phyloP scores from a whole-genome alignment of 352 stramenopile species.

The Saprolegnia diclina region DNA sequence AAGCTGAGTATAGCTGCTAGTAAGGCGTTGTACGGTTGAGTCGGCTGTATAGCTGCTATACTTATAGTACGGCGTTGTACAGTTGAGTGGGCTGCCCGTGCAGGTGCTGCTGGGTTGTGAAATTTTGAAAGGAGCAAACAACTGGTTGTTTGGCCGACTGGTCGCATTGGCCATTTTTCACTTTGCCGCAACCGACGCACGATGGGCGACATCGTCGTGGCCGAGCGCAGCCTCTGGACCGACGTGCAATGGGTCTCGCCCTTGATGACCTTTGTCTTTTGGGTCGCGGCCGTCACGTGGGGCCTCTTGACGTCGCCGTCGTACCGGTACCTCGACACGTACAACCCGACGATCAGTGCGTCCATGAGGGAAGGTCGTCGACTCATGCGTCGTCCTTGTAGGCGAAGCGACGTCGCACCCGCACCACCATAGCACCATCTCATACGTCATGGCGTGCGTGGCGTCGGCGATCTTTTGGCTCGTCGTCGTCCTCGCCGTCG shows the following conservation, averaged over 20 bases:
- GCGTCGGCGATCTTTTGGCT: not conserved
- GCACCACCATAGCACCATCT: constrained; percentile 3
- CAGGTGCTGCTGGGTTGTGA: no score
- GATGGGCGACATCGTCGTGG: not conserved
- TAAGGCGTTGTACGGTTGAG: no score
- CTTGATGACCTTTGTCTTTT: constrained; percentile 4
- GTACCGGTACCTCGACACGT: constrained; percentile 8
- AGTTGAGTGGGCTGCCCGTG: no score
- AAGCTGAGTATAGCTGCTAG: no score
- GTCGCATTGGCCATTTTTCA: not conserved
- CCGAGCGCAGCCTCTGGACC: not conserved
- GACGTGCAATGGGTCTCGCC: constrained; percentile 21
- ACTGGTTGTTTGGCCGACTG: no score
- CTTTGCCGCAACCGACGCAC: not conserved
- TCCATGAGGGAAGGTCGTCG: not conserved
- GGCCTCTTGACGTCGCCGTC: not conserved
- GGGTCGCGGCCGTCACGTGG: not conserved
- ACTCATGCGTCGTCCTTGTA: not conserved
- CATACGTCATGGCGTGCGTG: not conserved
- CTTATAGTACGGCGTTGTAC: no score
- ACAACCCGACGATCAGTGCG: constrained; percentile 21
- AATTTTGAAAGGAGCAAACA: no score
- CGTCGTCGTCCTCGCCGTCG: constrained; percentile 8
- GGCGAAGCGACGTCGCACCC: constrained; percentile 15
- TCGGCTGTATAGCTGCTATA: no score